A percentile compares a stretch with the other conserved stretches of the same genome.
These are phyloP conservation scores for Ceriops decandra DNA, from an alignment of 345 rosid genomes.

Conservation along the genomic window DNA sequence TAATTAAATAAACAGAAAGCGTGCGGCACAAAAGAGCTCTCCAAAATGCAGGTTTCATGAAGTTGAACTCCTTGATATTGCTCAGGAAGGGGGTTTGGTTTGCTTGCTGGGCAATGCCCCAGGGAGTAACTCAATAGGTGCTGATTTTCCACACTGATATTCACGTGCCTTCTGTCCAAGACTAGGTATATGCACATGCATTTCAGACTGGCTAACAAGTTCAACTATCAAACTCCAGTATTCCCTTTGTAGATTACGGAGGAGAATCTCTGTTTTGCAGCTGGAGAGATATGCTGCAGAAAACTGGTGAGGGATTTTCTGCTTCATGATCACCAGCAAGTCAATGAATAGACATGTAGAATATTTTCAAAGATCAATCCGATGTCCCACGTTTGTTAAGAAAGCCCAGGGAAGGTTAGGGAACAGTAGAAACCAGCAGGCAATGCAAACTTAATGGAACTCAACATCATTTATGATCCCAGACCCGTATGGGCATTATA, in stretches of 20 bases:
- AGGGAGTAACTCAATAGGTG: background rate
- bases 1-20: no score
- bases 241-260: conserved; percentile 41
- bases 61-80: no score
- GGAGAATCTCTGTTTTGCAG: conserved; percentile 50
- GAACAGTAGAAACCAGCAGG: no score
- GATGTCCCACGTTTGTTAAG: background rate
- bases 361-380: background rate
- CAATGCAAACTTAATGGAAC: no score
- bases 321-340: conserved; percentile 17
- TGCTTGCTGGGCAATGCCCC: no score
- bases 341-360: background rate
- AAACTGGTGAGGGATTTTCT: conserved; percentile 64
- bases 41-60: no score
- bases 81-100: no score
- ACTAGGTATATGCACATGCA: conserved; percentile 53
- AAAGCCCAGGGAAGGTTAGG: no score
- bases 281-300: conserved; percentile 48
- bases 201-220: conserved; percentile 46
- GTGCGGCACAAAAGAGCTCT: no score
- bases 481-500: no score
- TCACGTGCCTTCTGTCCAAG: conserved; percentile 31
- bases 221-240: conserved; percentile 62
- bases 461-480: no score
- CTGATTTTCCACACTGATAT: conserved; percentile 16